Percentiles rank a stretch among this genome's conserved stretches.
Evolutionary conservation across 352 stramenopile species (phyloP).

Genomic region (Thraustochytrium striatum): DNA sequence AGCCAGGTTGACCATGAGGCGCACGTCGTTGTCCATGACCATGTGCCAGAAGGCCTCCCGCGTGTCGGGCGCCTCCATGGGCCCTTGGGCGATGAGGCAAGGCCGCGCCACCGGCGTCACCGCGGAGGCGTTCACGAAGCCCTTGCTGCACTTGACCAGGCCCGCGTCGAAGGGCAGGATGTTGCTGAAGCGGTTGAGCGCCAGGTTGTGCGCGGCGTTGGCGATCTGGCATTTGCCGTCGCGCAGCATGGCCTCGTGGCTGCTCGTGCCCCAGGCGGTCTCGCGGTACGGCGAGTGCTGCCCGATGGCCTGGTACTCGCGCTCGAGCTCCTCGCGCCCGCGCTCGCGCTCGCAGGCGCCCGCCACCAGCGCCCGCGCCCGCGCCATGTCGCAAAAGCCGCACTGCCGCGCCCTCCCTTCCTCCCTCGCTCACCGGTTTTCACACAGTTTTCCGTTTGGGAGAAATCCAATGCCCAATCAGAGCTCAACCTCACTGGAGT

Average conservation of each 20-base stretch:
- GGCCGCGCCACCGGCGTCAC: neutral
- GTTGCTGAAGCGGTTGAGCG: conserved; percentile 42
- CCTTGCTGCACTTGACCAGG: neutral
- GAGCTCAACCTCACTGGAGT: too few species aligned
- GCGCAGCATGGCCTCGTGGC: conserved; percentile 34
- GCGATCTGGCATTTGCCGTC: neutral
- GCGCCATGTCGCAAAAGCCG: neutral
- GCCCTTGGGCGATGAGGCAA: conserved; percentile 16
- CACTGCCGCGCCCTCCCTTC: too few species aligned
- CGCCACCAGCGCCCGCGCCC: neutral
- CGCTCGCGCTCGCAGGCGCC: neutral
- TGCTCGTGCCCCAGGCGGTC: neutral
- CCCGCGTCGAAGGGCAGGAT: conserved; percentile 25
- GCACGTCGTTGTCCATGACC: neutral
- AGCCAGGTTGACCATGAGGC: conserved; percentile 25
- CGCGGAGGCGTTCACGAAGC: conserved; percentile 13
- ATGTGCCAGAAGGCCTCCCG: conserved; percentile 11
- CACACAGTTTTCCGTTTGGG: neutral
- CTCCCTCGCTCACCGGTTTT: neutral
- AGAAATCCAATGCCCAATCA: neutral
- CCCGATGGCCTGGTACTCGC: neutral
- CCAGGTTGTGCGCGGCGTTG: neutral
- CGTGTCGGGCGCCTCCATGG: neutral
- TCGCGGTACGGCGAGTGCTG: neutral
- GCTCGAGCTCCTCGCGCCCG: neutral